Conservation (phyloP, 2,329 filamentous ascomycete species). For the Clonostachys sp. region DNA sequence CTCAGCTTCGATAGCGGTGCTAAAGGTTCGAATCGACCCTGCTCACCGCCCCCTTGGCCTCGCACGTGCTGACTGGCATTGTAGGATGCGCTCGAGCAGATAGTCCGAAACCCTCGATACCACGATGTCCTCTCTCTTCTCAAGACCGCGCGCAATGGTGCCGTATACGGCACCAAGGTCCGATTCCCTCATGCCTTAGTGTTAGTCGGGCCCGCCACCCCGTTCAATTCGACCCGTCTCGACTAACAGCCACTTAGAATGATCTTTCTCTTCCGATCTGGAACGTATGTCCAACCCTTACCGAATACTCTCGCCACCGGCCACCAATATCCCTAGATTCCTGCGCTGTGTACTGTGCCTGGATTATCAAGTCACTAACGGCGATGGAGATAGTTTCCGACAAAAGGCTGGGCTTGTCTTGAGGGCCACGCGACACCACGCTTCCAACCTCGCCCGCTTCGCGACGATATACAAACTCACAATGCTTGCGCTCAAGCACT, state of each 20-base stretch:
- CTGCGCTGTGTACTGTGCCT: background rate
- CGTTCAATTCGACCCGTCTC: constrained; percentile 20
- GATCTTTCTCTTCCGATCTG: constrained; percentile 93
- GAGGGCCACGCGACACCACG: constrained; percentile 85
- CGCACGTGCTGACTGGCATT: background rate
- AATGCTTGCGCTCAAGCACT: constrained; percentile 70
- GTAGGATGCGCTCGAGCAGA: constrained; percentile 68
- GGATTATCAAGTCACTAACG: constrained; percentile 7
- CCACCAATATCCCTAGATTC: no score
- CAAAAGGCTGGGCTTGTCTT: constrained; percentile 76
- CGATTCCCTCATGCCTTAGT: constrained; percentile 97
- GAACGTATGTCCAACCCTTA: constrained; percentile 56
- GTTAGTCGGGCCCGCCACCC: constrained; percentile 22
- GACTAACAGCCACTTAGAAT: constrained; percentile 52
- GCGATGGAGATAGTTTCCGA: constrained; percentile 44
- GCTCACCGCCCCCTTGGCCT: background rate
- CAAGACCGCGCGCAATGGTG: constrained; percentile 94
- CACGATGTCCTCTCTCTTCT: constrained; percentile 80
- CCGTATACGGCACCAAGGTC: constrained; percentile 95
- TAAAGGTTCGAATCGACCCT: no score
- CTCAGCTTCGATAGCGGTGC: no score
- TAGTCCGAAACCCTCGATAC: constrained; percentile 79
- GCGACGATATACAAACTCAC: constrained; percentile 84
- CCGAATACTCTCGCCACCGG: background rate
- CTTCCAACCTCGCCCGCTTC: constrained; percentile 86